These are phyloP conservation scores for Saccharomycopsis sp. DNA, from an alignment of 805 yeast species.

Conservation along the genomic window DNA sequence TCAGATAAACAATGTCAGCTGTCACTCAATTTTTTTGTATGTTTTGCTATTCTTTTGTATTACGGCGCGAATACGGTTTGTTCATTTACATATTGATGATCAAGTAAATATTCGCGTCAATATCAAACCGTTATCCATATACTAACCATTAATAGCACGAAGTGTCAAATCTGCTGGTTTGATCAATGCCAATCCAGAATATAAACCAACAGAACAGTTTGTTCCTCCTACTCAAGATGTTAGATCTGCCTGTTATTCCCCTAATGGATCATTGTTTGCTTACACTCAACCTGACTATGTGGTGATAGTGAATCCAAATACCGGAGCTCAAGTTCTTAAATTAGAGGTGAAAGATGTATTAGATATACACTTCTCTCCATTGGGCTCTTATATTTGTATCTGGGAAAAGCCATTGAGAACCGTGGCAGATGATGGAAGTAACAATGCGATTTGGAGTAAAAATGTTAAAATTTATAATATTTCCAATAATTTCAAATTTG, in stretches of 20 bases:
- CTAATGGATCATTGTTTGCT: slow-evolving; percentile 63
- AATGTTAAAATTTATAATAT: slow-evolving; percentile 76
- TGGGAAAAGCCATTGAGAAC: slow-evolving; percentile 80
- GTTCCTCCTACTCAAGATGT: slow-evolving; percentile 38
- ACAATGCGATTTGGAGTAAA: slow-evolving; percentile 52
- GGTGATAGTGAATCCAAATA: slow-evolving; percentile 39
- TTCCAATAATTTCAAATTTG: slow-evolving; percentile 39
- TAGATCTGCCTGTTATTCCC: slow-evolving; percentile 58
- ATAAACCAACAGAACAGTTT: slow-evolving; percentile 26
- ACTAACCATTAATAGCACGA: slow-evolving; percentile 33
- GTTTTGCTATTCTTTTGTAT: slow-evolving; percentile 2
- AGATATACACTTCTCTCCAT: slow-evolving; percentile 84
- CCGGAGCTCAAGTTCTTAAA: slow-evolving; percentile 44
- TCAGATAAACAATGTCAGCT: neutral
- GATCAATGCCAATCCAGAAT: slow-evolving; percentile 33
- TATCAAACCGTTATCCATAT: neutral
- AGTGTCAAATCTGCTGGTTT: slow-evolving; percentile 29
- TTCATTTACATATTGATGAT: neutral
- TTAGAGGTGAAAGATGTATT: slow-evolving; percentile 60
- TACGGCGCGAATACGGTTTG: too few relatives aligned
- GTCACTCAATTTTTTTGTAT: slow-evolving; percentile 14
- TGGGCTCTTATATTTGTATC: slow-evolving; percentile 71
- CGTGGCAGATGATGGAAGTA: slow-evolving; percentile 44
- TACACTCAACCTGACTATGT: slow-evolving; percentile 63
- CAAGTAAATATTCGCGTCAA: neutral